Conservation (phyloP, 2,329 filamentous ascomycete species). For the Aurifilum marmelostoma region DNA sequence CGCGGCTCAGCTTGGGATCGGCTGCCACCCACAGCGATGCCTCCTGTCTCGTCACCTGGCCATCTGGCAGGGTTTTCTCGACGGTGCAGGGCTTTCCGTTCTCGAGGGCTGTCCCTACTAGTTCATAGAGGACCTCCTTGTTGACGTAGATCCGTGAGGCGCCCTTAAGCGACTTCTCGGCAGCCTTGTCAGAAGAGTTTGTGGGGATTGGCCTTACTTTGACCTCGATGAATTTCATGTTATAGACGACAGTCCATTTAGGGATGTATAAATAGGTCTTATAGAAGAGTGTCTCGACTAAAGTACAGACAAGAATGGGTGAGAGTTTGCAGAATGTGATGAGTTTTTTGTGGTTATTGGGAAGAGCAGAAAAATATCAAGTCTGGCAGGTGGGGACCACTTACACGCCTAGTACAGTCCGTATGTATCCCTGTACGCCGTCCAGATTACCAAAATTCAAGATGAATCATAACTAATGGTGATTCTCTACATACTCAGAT, state of each 20-base stretch:
- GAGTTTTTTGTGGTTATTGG: neutral
- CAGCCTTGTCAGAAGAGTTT: slow-evolving; percentile 38
- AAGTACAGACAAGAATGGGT: neutral
- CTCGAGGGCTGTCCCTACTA: slow-evolving; percentile 46
- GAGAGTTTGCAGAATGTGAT: neutral
- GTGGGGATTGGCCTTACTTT: slow-evolving; percentile 47
- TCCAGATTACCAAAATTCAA: neutral
- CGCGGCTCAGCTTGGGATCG: slow-evolving; percentile 61
- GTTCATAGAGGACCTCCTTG: slow-evolving; percentile 49
- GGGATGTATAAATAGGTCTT: no score
- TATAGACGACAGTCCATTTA: neutral
- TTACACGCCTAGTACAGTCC: slow-evolving; percentile 21
- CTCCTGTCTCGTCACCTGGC: slow-evolving; percentile 40
- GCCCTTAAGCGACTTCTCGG: slow-evolving; percentile 48
- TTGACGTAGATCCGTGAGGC: slow-evolving; percentile 53
- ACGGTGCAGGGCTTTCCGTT: slow-evolving; percentile 41
- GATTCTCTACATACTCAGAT: neutral
- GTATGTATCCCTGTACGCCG: neutral
- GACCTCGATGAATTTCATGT: slow-evolving; percentile 33
- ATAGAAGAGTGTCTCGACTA: neutral
- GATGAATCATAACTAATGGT: neutral
- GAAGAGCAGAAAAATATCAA: slow-evolving; percentile 18
- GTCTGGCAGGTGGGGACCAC: slow-evolving; percentile 11
- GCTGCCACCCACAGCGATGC: slow-evolving; percentile 55
- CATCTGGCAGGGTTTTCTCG: slow-evolving; percentile 30